phyloP scores from a whole-genome alignment of 2,329 filamentous ascomycete genomes.

The Ophiocordyceps sinensis region DNA sequence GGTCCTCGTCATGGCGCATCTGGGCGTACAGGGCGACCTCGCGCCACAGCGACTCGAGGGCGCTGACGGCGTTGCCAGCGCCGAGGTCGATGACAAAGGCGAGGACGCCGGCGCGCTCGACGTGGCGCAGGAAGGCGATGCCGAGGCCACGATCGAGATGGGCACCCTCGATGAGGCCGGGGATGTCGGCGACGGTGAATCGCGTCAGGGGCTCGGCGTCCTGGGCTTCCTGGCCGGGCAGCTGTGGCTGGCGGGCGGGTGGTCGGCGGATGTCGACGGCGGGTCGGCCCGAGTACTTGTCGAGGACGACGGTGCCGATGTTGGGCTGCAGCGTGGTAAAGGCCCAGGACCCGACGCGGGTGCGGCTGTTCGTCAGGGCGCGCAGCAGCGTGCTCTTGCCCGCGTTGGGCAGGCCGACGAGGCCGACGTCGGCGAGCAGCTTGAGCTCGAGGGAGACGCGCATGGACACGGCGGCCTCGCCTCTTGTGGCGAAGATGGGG shows the following conservation, averaged over 20 bases:
- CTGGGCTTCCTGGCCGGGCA: slow-evolving; percentile 21
- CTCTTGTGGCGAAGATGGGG: slow-evolving; percentile 80
- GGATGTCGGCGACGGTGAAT: slow-evolving; percentile 92
- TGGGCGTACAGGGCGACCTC: slow-evolving; percentile 82
- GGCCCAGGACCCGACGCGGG: slow-evolving; percentile 85
- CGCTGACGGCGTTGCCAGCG: slow-evolving; percentile 62
- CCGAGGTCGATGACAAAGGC: slow-evolving; percentile 86
- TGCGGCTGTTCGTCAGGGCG: slow-evolving; percentile 74
- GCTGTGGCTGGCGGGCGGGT: slow-evolving; percentile 1
- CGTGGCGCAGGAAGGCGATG: slow-evolving; percentile 81
- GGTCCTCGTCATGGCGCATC: slow-evolving; percentile 59
- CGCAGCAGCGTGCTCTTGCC: slow-evolving; percentile 89
- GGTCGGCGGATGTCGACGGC: slow-evolving; percentile 19
- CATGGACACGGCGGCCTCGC: slow-evolving; percentile 65
- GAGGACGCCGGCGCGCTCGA: slow-evolving; percentile 83
- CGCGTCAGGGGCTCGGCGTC: slow-evolving; percentile 49
- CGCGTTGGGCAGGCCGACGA: slow-evolving; percentile 90
- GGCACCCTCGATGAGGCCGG: slow-evolving; percentile 81
- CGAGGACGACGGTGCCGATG: slow-evolving; percentile 88
- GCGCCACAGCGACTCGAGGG: slow-evolving; percentile 71
- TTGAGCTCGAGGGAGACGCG: slow-evolving; percentile 83
- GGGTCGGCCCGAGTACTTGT: slow-evolving; percentile 70
- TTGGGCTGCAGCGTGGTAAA: slow-evolving; percentile 94
- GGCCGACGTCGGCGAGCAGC: slow-evolving; percentile 82
- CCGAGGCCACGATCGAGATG: slow-evolving; percentile 86